Evolutionary conservation across 805 yeast genomes (phyloP).

Genomic region (Priceomyces fermenticarens): DNA sequence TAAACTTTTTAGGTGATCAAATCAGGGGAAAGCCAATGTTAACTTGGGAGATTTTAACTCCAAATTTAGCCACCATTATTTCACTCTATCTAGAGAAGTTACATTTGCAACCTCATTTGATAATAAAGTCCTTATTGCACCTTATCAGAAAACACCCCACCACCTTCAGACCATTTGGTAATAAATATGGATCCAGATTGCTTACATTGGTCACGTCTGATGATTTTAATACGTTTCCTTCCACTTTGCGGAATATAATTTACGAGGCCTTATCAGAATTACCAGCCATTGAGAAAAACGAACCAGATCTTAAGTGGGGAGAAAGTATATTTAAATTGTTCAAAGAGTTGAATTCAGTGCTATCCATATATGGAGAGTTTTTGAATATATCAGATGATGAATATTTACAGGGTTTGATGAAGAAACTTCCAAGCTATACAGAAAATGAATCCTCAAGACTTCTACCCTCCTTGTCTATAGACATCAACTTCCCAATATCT

Average conservation of each 20-base stretch:
- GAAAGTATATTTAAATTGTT: constrained; percentile 46
- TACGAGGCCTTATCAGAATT: constrained; percentile 52
- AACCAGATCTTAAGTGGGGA: constrained; percentile 46
- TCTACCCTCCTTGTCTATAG: constrained; percentile 54
- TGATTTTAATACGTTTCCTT: constrained; percentile 39
- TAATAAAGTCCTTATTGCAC: constrained; percentile 31
- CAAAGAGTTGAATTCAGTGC: constrained; percentile 52
- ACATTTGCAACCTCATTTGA: constrained; percentile 26
- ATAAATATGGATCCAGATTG: constrained; percentile 52
- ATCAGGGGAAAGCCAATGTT: constrained; percentile 80
- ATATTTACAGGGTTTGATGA: constrained; percentile 41
- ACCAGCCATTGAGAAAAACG: constrained; percentile 54
- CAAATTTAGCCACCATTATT: constrained; percentile 66
- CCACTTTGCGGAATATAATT: constrained; percentile 36
- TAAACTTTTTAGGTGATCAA: constrained; percentile 39
- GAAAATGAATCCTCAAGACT: constrained; percentile 18
- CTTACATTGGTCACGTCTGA: constrained; percentile 28
- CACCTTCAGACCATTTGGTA: constrained; percentile 76
- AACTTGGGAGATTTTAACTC: constrained; percentile 79
- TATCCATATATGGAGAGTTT: constrained; percentile 56
- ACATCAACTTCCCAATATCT: constrained; percentile 53
- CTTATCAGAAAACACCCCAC: constrained; percentile 62
- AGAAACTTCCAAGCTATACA: constrained; percentile 23
- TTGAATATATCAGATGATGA: constrained; percentile 56
- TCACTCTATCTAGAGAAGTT: constrained; percentile 46